Evolutionary conservation across 164 flowering plant species (phyloP), one percentile per base, ranked within the genome.

Genomic region (Chimonanthus salicifolius): DNA sequence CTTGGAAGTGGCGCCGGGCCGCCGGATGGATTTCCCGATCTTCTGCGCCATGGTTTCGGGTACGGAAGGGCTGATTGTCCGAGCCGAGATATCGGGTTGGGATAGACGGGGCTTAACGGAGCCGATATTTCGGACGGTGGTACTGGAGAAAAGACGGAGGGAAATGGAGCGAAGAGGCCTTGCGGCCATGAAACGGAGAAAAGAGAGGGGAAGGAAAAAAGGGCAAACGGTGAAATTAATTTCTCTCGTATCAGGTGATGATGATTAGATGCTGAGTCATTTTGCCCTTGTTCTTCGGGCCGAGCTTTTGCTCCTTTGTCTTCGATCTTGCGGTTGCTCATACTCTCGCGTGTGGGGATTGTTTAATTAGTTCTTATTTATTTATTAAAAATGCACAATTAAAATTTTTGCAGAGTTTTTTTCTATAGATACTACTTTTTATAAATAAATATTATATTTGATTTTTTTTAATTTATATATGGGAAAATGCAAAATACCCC

Each of bases 1-100:
- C 79, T 88, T 89, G 74, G 99, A 94, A 47, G 91, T 81, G 49
- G 95, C 98, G 77, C 98, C 98, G 54, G 98, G 89, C 70, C 92
- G 86, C 70, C 97, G 85, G 69, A 88, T 76, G 48, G 98, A 80
- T 78, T 92, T 94, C 0, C 94, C 97, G 76, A 94, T 92, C 81
- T 85, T 90, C 82, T 91, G 97, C 77, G 97, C 93, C 98, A 94
- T 88, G 75, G 85, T 87, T 80, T 85, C 97, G 65, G 77, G 71
- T 48, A 43, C 46, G 76, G 75, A 16, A 10, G 74, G 64, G 3
- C 58, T 79, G 73, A 11, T 11, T 58, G 69, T 20, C 33, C 73
- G 21, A 70, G 69, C 2, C 76, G 67, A 65, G n/a, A 78, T 60
- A 74, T 44, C 60, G 60, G 60, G 60, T 10, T 54, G 60, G n/a